Evolutionary conservation across 331 rosid species (phyloP), one percentile per base, ranked within the genome.

Genomic region (Acacia concinna): DNA sequence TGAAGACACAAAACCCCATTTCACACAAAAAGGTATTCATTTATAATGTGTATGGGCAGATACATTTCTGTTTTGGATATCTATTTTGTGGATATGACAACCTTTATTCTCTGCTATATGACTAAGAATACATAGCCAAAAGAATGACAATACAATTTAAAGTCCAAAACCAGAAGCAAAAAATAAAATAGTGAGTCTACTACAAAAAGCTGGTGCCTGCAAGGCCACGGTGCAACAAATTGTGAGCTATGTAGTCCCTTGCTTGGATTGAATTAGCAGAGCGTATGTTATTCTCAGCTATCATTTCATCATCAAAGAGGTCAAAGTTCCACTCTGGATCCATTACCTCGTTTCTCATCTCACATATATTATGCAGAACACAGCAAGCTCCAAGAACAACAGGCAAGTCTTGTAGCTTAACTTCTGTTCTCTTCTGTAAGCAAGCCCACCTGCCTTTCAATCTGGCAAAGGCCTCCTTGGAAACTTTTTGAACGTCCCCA

Each of bases 321-420:
- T 87, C 81, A 21, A 87, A 85, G 4, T 6, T 38, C 76, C 62
- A 71, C 15, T 82, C 82, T 0, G 78, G 37, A 21, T 82, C 90
- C 72, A 87, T 86, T 31, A 2, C 81, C 8, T 92, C 97, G 1
- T 87, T 83, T 66, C 85, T 84, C 83, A 92, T 79, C 87, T 91
- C 93, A 75, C 97, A 92, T 8, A 92, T 89, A 44, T 92, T 92
- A 72, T 92, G 96, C 72, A 92, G 30, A 51, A 88, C 93, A 74
- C 97, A 92, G 41, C 97, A 92, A 18, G 97, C 97, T 1, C 97
- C 97, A 38, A 92, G 90, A 32, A 92, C 84, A 35, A 82, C 86
- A 0, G 96, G 96, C 87, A 92, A 74, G 43, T 92, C 97, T 62
- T 87, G 91, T 0, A 92, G 87, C 71, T 92, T 92, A 14, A 90